These are phyloP conservation scores for Pleurotus giganteus DNA, from an alignment of 768 basidiomycete species.

Conservation along the genomic window DNA sequence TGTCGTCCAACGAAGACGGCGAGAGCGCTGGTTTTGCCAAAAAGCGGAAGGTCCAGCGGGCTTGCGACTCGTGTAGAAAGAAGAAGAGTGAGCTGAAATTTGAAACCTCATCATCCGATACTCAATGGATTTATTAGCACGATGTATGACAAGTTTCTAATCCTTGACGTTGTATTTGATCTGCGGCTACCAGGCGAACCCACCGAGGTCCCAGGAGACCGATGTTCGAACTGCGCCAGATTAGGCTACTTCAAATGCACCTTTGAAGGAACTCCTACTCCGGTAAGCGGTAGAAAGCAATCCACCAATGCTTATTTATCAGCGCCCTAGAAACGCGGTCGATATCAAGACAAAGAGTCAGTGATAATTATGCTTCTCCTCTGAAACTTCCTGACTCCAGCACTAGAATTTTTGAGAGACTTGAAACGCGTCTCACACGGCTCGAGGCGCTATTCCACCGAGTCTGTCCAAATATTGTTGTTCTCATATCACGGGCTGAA, in stretches of 20 bases:
- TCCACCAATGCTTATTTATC: not conserved
- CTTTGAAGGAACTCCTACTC: conserved; percentile 64
- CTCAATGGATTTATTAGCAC: conserved; percentile 28
- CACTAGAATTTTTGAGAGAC: conserved; percentile 59
- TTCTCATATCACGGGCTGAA: not conserved
- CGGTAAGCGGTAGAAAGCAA: conserved; percentile 36
- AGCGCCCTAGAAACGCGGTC: conserved; percentile 47
- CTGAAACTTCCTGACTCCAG: conserved; percentile 29
- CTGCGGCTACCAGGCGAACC: conserved; percentile 54
- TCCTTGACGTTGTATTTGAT: conserved; percentile 1
- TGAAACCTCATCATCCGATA: conserved; percentile 10
- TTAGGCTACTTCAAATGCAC: too few relatives aligned
- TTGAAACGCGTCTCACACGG: conserved; percentile 61
- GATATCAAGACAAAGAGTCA: conserved; percentile 65
- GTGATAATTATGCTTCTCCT: conserved; percentile 13
- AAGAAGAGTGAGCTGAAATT: conserved; percentile 57
- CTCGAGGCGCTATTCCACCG: conserved; percentile 59
- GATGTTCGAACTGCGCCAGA: conserved; percentile 62
- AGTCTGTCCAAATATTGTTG: conserved; percentile 28
- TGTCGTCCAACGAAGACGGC: too few relatives aligned
- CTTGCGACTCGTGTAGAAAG: conserved; percentile 72
- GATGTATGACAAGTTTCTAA: conserved; percentile 28
- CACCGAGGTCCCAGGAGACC: conserved; percentile 57
- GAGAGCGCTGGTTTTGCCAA: conserved; percentile 25
- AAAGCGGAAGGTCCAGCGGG: conserved; percentile 60